These are phyloP conservation scores for Coniochaeta sp. DNA, from an alignment of 2,329 filamentous ascomycete species.

Conservation along the genomic window DNA sequence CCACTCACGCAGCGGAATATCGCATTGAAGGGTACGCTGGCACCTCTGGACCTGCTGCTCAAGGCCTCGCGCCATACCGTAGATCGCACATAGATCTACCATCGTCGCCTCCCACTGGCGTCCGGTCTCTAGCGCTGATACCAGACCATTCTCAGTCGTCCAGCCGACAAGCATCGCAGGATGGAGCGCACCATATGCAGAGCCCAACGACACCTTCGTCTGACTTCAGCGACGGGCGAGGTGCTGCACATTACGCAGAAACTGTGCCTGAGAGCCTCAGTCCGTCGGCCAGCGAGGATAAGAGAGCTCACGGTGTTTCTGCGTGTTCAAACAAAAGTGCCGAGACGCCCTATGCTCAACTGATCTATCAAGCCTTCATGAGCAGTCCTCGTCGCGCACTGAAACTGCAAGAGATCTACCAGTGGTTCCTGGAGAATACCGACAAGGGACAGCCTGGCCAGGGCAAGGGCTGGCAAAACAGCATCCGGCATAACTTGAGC, in stretches of 20 bases:
- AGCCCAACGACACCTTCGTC: not conserved
- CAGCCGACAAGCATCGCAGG: not conserved
- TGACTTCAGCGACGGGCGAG: not conserved
- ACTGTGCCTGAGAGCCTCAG: not conserved
- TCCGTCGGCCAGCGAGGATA: not conserved
- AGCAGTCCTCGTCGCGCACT: slow-evolving; percentile 60
- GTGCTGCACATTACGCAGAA: not conserved
- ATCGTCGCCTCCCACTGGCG: not conserved
- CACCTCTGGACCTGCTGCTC: not conserved
- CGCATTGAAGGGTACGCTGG: not conserved
- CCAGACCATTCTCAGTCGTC: not conserved
- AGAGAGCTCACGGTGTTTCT: slow-evolving; percentile 11
- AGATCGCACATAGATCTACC: not conserved
- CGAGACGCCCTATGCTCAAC: slow-evolving; percentile 69
- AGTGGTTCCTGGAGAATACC: slow-evolving; percentile 81
- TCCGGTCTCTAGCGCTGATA: not conserved
- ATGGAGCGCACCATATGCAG: not conserved
- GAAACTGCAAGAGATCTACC: slow-evolving; percentile 79
- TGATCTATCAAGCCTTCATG: slow-evolving; percentile 72
- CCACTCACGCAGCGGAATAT: not conserved
- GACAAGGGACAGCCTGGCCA: slow-evolving; percentile 49
- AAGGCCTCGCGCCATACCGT: not conserved
- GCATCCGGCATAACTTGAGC: slow-evolving; percentile 88
- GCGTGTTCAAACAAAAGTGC: slow-evolving; percentile 18
- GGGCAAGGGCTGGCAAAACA: slow-evolving; percentile 84